phyloP scores from a whole-genome alignment of 176 grass and related monocot genomes.

The Eleusine indica region DNA sequence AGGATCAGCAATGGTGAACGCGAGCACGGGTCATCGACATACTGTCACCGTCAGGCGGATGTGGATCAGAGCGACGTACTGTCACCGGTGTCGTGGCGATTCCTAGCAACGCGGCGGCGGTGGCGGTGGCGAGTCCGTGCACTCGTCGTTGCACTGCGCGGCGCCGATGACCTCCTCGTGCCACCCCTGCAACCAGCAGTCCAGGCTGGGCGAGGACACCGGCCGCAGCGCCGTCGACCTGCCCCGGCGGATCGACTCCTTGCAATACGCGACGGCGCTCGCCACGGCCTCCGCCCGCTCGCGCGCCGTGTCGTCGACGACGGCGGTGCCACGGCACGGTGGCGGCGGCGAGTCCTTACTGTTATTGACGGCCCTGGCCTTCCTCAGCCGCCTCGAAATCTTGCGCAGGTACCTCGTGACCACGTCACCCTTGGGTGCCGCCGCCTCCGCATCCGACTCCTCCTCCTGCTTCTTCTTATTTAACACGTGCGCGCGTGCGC shows the following conservation, averaged over 20 bases:
- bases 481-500: neutral
- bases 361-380: neutral
- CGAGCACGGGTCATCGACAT: neutral
- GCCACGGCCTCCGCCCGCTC: slow-evolving; percentile 29
- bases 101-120: neutral
- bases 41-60: neutral
- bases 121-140: neutral
- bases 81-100: neutral
- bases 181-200: neutral
- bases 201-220: neutral
- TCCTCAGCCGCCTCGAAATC: slow-evolving; percentile 15
- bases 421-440: neutral
- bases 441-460: neutral
- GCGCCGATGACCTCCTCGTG: neutral
- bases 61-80: neutral
- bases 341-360: neutral
- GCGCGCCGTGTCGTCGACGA: slow-evolving; percentile 7
- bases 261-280: slow-evolving; percentile 39
- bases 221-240: neutral
- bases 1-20: neutral
- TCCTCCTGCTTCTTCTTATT: neutral
- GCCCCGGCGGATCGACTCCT: slow-evolving; percentile 10
- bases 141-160: neutral
- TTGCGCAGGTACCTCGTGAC: slow-evolving; percentile 21
- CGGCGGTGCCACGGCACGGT: neutral